Conservation (phyloP, 176 grass and related monocot species). For the Avena atlantica region DNA sequence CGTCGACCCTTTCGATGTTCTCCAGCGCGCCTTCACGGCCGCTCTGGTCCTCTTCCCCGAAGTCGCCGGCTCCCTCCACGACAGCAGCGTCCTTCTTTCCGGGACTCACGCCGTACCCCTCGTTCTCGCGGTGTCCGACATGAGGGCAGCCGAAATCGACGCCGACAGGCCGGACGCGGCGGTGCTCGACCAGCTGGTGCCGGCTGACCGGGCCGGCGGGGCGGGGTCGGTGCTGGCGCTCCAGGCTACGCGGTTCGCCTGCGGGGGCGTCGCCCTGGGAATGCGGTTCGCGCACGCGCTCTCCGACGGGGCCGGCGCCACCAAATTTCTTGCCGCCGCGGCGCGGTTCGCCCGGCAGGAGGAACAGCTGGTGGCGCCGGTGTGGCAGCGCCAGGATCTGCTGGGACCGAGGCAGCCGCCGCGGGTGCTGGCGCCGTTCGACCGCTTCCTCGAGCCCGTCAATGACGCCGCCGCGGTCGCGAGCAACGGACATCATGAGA, state of each 20-base stretch:
- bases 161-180: slow-evolving; percentile 42
- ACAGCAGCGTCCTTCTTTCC: slow-evolving; percentile 6
- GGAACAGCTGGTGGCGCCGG: slow-evolving; percentile 17
- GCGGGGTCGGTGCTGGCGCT: slow-evolving; percentile 41
- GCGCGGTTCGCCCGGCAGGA: slow-evolving; percentile 47
- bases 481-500: not conserved
- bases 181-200: slow-evolving; percentile 50
- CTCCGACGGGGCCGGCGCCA: slow-evolving; percentile 71
- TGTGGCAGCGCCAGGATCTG: slow-evolving; percentile 58
- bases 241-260: slow-evolving; percentile 62
- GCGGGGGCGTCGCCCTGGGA: slow-evolving; percentile 67
- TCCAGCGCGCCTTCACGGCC: slow-evolving; percentile 46
- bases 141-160: slow-evolving; percentile 28
- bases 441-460: slow-evolving; percentile 49
- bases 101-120: slow-evolving; percentile 30
- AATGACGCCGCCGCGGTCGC: not conserved
- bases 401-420: slow-evolving; percentile 57
- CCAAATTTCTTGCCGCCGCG: slow-evolving; percentile 56
- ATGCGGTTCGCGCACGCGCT: slow-evolving; percentile 66
- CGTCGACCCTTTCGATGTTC: slow-evolving; percentile 38
- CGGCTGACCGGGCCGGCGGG: not conserved
- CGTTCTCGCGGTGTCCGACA: slow-evolving; percentile 31
- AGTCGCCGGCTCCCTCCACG: slow-evolving; percentile 45
- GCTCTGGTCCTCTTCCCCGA: slow-evolving; percentile 54
- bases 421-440: slow-evolving; percentile 36